phyloP scores from a whole-genome alignment of 2,329 filamentous ascomycete species.

The Zymoseptoria ardabiliae region DNA sequence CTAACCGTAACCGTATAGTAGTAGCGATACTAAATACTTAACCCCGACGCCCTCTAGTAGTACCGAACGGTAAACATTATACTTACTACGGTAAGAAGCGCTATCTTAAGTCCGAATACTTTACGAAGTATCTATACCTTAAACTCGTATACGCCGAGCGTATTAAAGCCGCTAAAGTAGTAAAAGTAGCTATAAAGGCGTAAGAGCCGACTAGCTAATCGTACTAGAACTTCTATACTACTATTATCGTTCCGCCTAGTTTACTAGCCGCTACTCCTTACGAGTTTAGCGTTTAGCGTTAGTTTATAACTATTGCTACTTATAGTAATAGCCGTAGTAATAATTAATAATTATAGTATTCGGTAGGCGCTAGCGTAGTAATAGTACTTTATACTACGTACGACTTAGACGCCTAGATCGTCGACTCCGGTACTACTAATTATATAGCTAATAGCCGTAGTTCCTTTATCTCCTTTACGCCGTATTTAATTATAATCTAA shows the following conservation, averaged over 20 bases:
- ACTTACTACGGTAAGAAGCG: background rate
- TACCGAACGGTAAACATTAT: background rate
- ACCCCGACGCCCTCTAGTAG: too few species aligned
- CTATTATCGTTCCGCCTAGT: too few species aligned
- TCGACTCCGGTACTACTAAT: background rate
- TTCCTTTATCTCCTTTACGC: background rate
- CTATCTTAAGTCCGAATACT: background rate
- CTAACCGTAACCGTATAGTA: too few species aligned
- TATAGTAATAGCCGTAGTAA: too few species aligned
- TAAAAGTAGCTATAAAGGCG: too few species aligned
- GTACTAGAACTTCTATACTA: background rate
- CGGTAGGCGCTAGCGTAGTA: background rate
- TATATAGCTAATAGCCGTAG: background rate
- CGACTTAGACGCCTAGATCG: background rate
- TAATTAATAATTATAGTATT: background rate
- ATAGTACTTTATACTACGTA: background rate
- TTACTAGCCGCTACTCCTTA: background rate
- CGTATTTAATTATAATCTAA: background rate
- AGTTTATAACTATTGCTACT: background rate
- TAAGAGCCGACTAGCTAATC: background rate
- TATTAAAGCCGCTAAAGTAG: too few species aligned
- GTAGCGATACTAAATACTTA: too few species aligned
- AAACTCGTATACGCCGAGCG: too few species aligned
- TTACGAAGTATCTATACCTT: too few species aligned
- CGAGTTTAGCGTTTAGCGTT: background rate